Percentiles rank a stretch among this genome's conserved stretches.
Conservation (phyloP, 2,329 filamentous ascomycete species). For the Verticillium nonalfalfae region DNA sequence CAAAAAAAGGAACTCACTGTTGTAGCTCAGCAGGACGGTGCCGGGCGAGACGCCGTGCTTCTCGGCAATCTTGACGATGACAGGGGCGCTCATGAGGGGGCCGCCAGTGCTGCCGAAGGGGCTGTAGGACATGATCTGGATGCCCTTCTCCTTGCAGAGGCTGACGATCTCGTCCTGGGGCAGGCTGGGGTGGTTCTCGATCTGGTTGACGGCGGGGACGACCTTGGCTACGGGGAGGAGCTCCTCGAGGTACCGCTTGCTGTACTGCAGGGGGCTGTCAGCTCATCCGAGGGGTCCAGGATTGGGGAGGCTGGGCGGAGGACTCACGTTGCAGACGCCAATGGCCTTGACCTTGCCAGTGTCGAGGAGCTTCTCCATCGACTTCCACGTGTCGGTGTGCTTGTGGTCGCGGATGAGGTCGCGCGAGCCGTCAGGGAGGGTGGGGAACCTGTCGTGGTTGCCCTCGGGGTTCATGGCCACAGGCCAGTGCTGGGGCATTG, state of each 20-base stretch:
- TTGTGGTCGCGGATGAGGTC: conserved; percentile 65
- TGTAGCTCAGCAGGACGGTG: conserved; percentile 64
- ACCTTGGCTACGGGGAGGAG: conserved; percentile 45
- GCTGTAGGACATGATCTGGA: conserved; percentile 67
- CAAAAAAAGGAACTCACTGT: conserved; percentile 42
- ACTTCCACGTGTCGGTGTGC: conserved; percentile 72
- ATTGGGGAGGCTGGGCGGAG: background rate
- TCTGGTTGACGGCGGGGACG: conserved; percentile 63
- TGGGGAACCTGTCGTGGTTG: conserved; percentile 70
- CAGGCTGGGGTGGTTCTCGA: conserved; percentile 66
- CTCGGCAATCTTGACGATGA: conserved; percentile 57
- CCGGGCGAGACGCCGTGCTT: conserved; percentile 56
- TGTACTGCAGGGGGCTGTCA: conserved; percentile 33
- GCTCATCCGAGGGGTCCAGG: background rate
- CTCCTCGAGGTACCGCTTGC: conserved; percentile 47
- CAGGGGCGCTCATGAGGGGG: conserved; percentile 57
- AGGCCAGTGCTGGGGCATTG: conserved; percentile 61
- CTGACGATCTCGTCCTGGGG: conserved; percentile 68
- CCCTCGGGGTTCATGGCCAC: conserved; percentile 73
- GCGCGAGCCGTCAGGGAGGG: conserved; percentile 63
- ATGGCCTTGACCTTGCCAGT: conserved; percentile 51
- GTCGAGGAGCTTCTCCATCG: conserved; percentile 60
- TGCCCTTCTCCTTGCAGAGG: conserved; percentile 60
- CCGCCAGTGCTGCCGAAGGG: conserved; percentile 59
- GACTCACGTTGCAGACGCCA: conserved; percentile 48